These are phyloP conservation scores for Lathyrus aphaca DNA, from an alignment of 306 rosid species.

Conservation along the genomic window DNA sequence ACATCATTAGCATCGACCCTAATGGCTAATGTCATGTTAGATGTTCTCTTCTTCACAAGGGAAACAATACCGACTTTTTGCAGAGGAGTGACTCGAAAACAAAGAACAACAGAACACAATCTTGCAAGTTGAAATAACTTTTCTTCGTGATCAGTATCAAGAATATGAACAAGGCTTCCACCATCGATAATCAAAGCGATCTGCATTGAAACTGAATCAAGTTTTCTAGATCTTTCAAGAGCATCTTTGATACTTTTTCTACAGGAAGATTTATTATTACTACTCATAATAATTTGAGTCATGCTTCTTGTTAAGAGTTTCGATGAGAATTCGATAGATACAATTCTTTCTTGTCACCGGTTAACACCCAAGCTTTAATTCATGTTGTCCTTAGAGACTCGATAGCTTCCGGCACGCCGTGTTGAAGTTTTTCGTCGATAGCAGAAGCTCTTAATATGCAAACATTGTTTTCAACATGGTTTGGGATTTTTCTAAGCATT, in stretches of 20 bases:
- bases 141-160: slow-evolving; percentile 82
- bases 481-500: slow-evolving; percentile 73
- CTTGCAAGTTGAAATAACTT: slow-evolving; percentile 77
- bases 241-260: slow-evolving; percentile 76
- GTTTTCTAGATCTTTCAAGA: slow-evolving; percentile 60
- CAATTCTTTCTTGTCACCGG: slow-evolving; percentile 99
- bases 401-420: slow-evolving; percentile 92
- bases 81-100: slow-evolving; percentile 96
- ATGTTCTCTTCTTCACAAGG: slow-evolving; percentile 80
- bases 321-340: slow-evolving; percentile 92
- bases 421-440: slow-evolving; percentile 91
- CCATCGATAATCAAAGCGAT: slow-evolving; percentile 93
- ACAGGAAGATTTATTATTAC: slow-evolving; percentile 68
- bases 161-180: slow-evolving; percentile 88
- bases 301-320: slow-evolving; percentile 79
- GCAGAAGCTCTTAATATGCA: slow-evolving; percentile 84
- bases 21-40: slow-evolving; percentile 92
- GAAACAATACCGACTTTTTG: slow-evolving; percentile 93
- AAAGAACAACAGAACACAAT: slow-evolving; percentile 86
- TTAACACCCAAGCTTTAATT: slow-evolving; percentile 90
- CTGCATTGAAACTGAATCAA: slow-evolving; percentile 42
- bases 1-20: slow-evolving; percentile 99
- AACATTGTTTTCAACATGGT: slow-evolving; percentile 65
- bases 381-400: slow-evolving; percentile 83
- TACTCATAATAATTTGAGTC: slow-evolving; percentile 81